Conservation (phyloP, 2,329 filamentous ascomycete species). For the Rosellinia necatrix region DNA sequence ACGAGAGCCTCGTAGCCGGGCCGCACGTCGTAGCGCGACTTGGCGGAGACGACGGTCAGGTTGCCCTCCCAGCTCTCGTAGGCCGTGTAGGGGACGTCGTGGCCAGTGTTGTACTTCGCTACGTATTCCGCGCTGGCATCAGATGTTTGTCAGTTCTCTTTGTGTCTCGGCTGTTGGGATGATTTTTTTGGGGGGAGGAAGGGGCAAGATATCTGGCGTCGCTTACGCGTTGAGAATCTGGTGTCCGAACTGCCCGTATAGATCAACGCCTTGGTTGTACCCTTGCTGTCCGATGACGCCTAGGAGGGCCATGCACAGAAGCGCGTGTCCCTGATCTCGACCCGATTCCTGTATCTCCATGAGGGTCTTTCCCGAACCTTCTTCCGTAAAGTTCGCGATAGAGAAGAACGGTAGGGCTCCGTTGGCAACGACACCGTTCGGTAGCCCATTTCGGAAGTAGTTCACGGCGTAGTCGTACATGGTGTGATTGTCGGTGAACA, state of each 20-base stretch:
- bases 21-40: constrained; percentile 41
- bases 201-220: no score
- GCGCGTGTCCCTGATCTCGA: constrained; percentile 51
- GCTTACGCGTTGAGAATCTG: constrained; percentile 37
- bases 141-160: neutral
- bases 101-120: constrained; percentile 49
- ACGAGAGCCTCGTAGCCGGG: constrained; percentile 48
- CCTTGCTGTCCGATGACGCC: constrained; percentile 48
- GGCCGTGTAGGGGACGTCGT: constrained; percentile 48
- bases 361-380: neutral
- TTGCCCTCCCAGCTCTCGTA: constrained; percentile 47
- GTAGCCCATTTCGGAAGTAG: constrained; percentile 47
- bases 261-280: constrained; percentile 47
- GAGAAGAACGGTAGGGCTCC: neutral
- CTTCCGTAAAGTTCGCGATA: constrained; percentile 2
- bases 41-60: constrained; percentile 41
- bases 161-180: neutral
- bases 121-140: constrained; percentile 42
- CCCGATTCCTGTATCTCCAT: constrained; percentile 41
- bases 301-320: constrained; percentile 46
- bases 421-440: constrained; percentile 43
- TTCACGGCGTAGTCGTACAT: constrained; percentile 45
- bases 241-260: constrained; percentile 42
- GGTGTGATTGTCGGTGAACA: constrained; percentile 48
- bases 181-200: no score